These are phyloP conservation scores for Tuber indicum DNA, from an alignment of 495 filamentous ascomycete genomes.

Conservation along the genomic window DNA sequence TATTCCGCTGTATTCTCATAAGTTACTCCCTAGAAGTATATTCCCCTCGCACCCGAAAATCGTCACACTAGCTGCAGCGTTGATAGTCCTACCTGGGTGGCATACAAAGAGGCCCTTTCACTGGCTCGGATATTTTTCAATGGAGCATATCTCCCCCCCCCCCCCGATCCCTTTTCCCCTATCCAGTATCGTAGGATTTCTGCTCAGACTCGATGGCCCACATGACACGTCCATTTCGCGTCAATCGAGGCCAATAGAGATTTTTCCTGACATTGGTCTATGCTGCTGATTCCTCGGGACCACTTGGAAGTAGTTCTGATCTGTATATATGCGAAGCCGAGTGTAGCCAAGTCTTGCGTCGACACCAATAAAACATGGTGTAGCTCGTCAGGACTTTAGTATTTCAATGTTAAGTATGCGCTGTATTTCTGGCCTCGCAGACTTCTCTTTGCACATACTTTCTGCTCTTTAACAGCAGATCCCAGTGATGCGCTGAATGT, in stretches of 20 bases:
- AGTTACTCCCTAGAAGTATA: not conserved
- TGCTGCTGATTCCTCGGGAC: not conserved
- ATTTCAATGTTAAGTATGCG: not conserved
- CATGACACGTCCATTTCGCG: not conserved
- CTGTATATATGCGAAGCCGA: not conserved
- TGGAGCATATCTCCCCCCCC: not conserved
- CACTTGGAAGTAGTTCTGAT: not conserved
- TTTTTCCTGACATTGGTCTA: not conserved
- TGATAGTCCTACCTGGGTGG: not conserved
- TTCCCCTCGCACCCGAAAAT: not conserved
- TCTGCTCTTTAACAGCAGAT: not conserved
- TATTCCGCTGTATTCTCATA: not conserved
- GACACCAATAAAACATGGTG: not conserved
- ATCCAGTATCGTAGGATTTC: not conserved
- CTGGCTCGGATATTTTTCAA: not conserved
- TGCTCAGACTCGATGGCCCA: not conserved
- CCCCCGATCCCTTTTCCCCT: not conserved
- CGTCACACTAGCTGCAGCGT: not conserved
- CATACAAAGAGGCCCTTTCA: not conserved
- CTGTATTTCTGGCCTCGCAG: not conserved
- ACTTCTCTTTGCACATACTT: not conserved
- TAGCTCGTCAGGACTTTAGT: not conserved
- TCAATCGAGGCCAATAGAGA: not conserved
- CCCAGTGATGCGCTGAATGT: not conserved
- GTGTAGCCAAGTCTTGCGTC: not conserved